These are phyloP conservation scores for Aspergillus sp. DNA, from an alignment of 2,329 filamentous ascomycete genomes.

Conservation along the genomic window DNA sequence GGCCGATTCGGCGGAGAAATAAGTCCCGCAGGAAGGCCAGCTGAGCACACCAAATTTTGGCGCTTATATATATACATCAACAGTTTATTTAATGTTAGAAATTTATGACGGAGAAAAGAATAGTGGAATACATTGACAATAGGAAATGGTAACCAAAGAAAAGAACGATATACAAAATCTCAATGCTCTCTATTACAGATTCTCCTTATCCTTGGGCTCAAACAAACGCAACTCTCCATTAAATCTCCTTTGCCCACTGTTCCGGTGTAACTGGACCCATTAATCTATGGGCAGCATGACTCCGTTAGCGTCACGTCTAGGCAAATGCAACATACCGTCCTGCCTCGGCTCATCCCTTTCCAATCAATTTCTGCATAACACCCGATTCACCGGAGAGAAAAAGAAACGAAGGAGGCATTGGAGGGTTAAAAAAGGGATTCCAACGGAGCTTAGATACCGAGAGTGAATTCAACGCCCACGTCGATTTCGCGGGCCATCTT, in stretches of 20 bases:
- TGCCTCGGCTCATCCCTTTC: slow-evolving; percentile 5
- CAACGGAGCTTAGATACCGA: slow-evolving; percentile 72
- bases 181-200: slow-evolving; percentile 25
- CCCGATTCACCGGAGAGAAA: slow-evolving; percentile 5
- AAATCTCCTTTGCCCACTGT: slow-evolving; percentile 11
- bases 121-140: slow-evolving; percentile 11
- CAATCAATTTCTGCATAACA: slow-evolving; percentile 8
- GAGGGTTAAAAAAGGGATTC: slow-evolving; percentile 9
- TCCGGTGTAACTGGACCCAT: slow-evolving; percentile 8
- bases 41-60: background rate
- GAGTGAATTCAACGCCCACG: slow-evolving; percentile 90
- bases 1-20: background rate
- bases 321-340: slow-evolving; percentile 6
- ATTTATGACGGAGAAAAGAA: background rate
- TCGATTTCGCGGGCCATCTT: slow-evolving; percentile 98
- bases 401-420: slow-evolving; percentile 10
- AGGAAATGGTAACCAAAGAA: slow-evolving; percentile 16
- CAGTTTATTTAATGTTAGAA: background rate
- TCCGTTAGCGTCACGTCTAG: slow-evolving; percentile 15
- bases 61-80: background rate
- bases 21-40: background rate
- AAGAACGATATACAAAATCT: slow-evolving; percentile 25
- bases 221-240: slow-evolving; percentile 9
- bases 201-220: slow-evolving; percentile 9
- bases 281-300: slow-evolving; percentile 15